These are phyloP conservation scores for Serendipita sp. DNA, from an alignment of 1,284 basidiomycete species.

Conservation along the genomic window DNA sequence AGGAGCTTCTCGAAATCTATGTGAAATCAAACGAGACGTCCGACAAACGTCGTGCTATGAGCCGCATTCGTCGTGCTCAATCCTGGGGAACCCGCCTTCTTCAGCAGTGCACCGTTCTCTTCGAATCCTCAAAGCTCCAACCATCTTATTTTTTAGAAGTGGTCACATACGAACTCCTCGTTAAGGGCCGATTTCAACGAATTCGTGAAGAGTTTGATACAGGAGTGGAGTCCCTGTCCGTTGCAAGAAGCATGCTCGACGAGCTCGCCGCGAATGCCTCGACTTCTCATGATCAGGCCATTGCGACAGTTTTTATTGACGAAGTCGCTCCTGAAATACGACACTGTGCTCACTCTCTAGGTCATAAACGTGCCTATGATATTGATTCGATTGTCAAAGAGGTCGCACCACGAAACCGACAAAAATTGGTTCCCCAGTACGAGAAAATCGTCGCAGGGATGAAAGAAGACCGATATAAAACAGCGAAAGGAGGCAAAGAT, in stretches of 20 bases:
- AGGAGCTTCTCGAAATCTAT: slow-evolving; percentile 53
- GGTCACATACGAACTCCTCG: slow-evolving; percentile 52
- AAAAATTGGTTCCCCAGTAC: slow-evolving; percentile 50
- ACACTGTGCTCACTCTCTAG: slow-evolving; percentile 81
- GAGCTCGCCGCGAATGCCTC: slow-evolving; percentile 50
- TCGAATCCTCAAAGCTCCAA: slow-evolving; percentile 36
- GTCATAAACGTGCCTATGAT: slow-evolving; percentile 56
- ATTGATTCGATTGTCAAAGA: slow-evolving; percentile 68
- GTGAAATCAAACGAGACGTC: slow-evolving; percentile 38
- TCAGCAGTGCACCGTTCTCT: slow-evolving; percentile 56
- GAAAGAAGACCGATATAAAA: slow-evolving; percentile 29
- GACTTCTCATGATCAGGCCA: slow-evolving; percentile 83
- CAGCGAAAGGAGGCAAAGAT: slow-evolving; percentile 24
- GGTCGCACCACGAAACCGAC: slow-evolving; percentile 44
- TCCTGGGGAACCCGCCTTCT: slow-evolving; percentile 71
- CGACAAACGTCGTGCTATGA: slow-evolving; percentile 59
- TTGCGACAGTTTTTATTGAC: slow-evolving; percentile 75
- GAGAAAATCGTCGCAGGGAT: slow-evolving; percentile 29
- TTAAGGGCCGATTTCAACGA: slow-evolving; percentile 64
- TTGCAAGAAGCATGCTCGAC: slow-evolving; percentile 65
- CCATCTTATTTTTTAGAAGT: slow-evolving; percentile 45
- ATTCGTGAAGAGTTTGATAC: slow-evolving; percentile 64
- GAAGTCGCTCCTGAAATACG: slow-evolving; percentile 83
- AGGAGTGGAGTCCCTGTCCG: slow-evolving; percentile 61
- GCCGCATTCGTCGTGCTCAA: slow-evolving; percentile 74